Base-by-base conservation (phyloP, 192 early-diverging fungal species). In the Thoreauomyces humboldtii region DNA sequence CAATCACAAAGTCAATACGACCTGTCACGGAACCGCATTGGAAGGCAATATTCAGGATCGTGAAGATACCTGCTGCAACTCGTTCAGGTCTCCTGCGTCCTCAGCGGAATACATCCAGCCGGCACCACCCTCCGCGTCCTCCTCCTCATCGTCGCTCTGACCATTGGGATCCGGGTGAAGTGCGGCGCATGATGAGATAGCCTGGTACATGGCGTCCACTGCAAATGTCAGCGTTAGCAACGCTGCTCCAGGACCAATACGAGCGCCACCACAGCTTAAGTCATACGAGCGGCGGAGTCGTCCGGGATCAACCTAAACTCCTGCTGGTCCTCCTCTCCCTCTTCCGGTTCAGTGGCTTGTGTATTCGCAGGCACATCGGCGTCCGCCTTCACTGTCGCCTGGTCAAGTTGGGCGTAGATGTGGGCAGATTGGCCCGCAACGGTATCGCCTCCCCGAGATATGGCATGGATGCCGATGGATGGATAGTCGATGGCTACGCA, bases 181-280 rank as follows among this genome's bases (percentile, higher is more conserved):
- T 2, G 82, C 79, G 2, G 85, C 85, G 60, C 88, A 89, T 17
- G 85, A 75, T 4, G 86, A 81, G 35, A 89, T 51, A 31, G 81
- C 84, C 45, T 83, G 72, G 75, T 81, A 89, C 21, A 89, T 79
- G 11, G 71, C 66, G 25, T 89, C 88, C 74, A 89, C 87, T 89
- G 29, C 0, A 62, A 45, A 12, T n/a, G 1, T 4, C 25, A 59
- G 35, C 17, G 42, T n/a, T 44, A n/a, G 42, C n/a, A n/a, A n/a
- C n/a, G n/a, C n/a, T n/a, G n/a, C n/a, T n/a, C n/a, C n/a, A n/a
- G n/a, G n/a, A n/a, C n/a, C n/a, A n/a, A n/a, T n/a, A n/a, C n/a
- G n/a, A n/a, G n/a, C n/a, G n/a, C n/a, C n/a, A n/a, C n/a, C n/a
- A n/a, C n/a, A n/a, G n/a, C n/a, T n/a, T n/a, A n/a, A n/a, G n/a